These are phyloP conservation scores for Xylaria sp. DNA, from an alignment of 2,329 filamentous ascomycete genomes.

Conservation along the genomic window DNA sequence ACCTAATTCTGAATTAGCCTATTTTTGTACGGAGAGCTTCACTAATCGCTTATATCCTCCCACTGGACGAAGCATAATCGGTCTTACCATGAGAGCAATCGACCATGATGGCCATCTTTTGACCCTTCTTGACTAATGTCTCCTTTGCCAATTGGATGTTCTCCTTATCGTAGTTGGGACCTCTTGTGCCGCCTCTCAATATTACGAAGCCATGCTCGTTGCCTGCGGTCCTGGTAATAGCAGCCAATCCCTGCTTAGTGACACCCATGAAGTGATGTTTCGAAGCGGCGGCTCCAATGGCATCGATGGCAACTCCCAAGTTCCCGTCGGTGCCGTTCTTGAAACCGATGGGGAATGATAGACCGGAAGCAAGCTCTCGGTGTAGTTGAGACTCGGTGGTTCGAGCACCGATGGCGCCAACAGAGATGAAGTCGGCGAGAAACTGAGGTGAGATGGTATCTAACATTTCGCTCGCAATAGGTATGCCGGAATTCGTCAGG, in stretches of 20 bases:
- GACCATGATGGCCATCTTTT: conserved; percentile 92
- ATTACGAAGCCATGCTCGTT: conserved; percentile 99
- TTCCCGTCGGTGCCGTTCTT: conserved; percentile 99
- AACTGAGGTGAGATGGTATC: conserved; percentile 99
- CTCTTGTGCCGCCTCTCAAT: conserved; percentile 87
- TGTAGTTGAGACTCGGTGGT: conserved; percentile 98
- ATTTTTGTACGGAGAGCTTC: neutral
- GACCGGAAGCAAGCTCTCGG: conserved; percentile 91
- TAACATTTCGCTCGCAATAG: conserved; percentile 97
- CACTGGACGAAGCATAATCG: neutral
- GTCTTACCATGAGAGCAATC: conserved; percentile 92
- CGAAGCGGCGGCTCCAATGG: conserved; percentile 86
- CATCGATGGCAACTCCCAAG: conserved; percentile 90
- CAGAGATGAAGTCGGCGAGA: conserved; percentile 92
- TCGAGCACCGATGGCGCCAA: conserved; percentile 93
- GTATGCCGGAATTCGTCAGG: conserved; percentile 86
- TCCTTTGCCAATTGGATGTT: conserved; percentile 84
- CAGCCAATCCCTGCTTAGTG: conserved; percentile 95
- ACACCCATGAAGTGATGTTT: conserved; percentile 98
- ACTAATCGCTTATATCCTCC: neutral
- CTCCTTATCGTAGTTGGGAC: conserved; percentile 91
- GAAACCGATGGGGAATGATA: conserved; percentile 98
- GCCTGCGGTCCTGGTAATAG: conserved; percentile 90
- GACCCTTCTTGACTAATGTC: conserved; percentile 81
- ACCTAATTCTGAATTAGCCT: conserved; percentile 60